Conservation (phyloP, 768 basidiomycete genomes). For the Mycena belliarum region DNA sequence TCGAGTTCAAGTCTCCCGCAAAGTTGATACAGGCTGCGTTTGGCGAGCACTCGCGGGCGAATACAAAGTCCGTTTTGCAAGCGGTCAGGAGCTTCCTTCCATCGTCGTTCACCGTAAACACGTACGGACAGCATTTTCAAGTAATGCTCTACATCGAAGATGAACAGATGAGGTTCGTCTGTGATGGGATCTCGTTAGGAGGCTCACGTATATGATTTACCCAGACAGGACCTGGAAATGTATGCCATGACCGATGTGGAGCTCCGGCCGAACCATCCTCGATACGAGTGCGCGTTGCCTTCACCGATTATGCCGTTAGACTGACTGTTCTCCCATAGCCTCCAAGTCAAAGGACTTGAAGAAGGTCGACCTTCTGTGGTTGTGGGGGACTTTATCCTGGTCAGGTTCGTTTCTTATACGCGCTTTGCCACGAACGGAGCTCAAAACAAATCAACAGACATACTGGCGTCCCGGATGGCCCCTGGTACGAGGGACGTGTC, state of each 20-base stretch:
- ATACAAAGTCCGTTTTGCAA: slow-evolving; percentile 19
- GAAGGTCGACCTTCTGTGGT: slow-evolving; percentile 62
- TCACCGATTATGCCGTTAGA: background rate
- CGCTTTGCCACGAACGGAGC: background rate
- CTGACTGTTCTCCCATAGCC: slow-evolving; percentile 31
- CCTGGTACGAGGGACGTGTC: slow-evolving; percentile 47
- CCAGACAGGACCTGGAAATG: slow-evolving; percentile 39
- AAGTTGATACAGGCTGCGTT: slow-evolving; percentile 34
- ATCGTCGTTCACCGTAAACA: slow-evolving; percentile 31
- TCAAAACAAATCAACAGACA: slow-evolving; percentile 12
- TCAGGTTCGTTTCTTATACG: slow-evolving; percentile 27
- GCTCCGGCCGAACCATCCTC: slow-evolving; percentile 35
- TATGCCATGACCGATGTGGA: slow-evolving; percentile 39
- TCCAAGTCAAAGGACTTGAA: slow-evolving; percentile 55
- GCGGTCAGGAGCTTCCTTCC: slow-evolving; percentile 40
- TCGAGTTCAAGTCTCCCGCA: slow-evolving; percentile 33
- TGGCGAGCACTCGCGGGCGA: slow-evolving; percentile 15
- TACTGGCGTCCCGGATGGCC: slow-evolving; percentile 25
- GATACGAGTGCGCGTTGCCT: slow-evolving; percentile 42
- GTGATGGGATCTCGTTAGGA: background rate
- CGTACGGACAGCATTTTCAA: slow-evolving; percentile 48
- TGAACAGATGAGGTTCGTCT: slow-evolving; percentile 43
- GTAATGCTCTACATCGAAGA: slow-evolving; percentile 52
- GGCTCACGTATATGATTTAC: slow-evolving; percentile 5
- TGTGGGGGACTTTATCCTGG: slow-evolving; percentile 48